phyloP scores from a whole-genome alignment of 805 yeast genomes.

The Starmerella cellae region DNA sequence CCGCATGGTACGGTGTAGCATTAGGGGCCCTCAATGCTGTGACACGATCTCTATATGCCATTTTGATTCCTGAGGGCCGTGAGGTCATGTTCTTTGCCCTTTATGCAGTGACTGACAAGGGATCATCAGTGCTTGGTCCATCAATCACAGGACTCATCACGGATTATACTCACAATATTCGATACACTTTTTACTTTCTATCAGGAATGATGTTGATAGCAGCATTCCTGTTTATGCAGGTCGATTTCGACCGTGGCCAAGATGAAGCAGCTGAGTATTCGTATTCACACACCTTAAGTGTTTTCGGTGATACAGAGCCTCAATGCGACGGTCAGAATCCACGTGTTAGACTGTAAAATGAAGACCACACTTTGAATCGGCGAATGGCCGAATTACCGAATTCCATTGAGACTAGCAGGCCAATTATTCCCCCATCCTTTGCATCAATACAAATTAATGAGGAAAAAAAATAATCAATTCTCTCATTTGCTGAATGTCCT shows the following conservation, averaged over 20 bases:
- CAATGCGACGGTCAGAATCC: too few species aligned
- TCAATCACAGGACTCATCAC: conserved; percentile 57
- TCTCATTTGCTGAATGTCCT: too few species aligned
- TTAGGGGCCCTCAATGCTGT: conserved; percentile 62
- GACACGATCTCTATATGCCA: conserved; percentile 52
- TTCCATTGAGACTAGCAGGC: too few species aligned
- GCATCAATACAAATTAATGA: too few species aligned
- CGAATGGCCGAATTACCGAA: too few species aligned
- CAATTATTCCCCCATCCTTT: too few species aligned
- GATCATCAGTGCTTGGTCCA: conserved; percentile 65
- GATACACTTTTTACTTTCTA: conserved; percentile 58
- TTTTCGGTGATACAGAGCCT: too few species aligned
- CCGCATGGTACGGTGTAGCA: conserved; percentile 63
- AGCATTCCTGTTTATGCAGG: conserved; percentile 40
- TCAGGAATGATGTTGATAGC: conserved; percentile 41
- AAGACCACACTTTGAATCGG: too few species aligned
- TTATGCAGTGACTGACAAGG: conserved; percentile 68
- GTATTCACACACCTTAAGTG: not conserved
- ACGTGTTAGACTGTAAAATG: too few species aligned
- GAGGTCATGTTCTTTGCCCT: conserved; percentile 66
- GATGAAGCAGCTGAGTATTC: conserved; percentile 33
- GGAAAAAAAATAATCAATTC: too few species aligned
- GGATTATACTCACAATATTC: conserved; percentile 57
- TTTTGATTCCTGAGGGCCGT: conserved; percentile 60
- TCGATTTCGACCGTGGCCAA: conserved; percentile 53